Conservation (phyloP, 441 rosid species). For the Adansonia madagascariensis region DNA sequence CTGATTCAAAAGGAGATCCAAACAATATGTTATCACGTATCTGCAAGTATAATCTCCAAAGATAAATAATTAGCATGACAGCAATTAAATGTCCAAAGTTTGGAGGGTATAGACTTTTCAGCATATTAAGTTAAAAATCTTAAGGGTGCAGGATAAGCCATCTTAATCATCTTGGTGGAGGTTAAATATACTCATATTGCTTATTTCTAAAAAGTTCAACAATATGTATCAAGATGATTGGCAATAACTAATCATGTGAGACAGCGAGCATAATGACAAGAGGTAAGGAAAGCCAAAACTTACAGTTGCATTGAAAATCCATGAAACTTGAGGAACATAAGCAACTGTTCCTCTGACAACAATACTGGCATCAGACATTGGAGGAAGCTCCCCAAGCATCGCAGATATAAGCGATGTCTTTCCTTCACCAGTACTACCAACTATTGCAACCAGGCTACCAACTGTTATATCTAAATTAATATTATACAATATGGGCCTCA, state of each 20-base stretch:
- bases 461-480: conserved; percentile 79
- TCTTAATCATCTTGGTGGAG: conserved; percentile 1
- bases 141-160: neutral
- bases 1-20: conserved; percentile 69
- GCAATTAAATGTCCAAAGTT: conserved; percentile 20
- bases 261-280: conserved; percentile 1
- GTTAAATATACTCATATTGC: neutral
- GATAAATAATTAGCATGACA: conserved; percentile 19
- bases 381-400: conserved; percentile 94
- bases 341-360: conserved; percentile 81
- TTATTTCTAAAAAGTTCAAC: neutral
- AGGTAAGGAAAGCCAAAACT: conserved; percentile 38
- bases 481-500: conserved; percentile 75
- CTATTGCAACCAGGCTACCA: conserved; percentile 93
- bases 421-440: conserved; percentile 97
- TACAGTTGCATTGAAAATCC: conserved; percentile 98
- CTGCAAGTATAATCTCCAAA: conserved; percentile 42
- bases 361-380: conserved; percentile 59
- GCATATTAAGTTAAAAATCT: conserved; percentile 3
- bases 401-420: conserved; percentile 94
- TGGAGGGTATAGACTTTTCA: neutral
- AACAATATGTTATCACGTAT: conserved; percentile 88
- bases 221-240: neutral
- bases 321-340: conserved; percentile 98
- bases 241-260: conserved; percentile 11